Evolutionary conservation across 23 red algal genomes (phyloP), one percentile per base, ranked within the genome.

Genomic region (Gracilaria domingensis): DNA sequence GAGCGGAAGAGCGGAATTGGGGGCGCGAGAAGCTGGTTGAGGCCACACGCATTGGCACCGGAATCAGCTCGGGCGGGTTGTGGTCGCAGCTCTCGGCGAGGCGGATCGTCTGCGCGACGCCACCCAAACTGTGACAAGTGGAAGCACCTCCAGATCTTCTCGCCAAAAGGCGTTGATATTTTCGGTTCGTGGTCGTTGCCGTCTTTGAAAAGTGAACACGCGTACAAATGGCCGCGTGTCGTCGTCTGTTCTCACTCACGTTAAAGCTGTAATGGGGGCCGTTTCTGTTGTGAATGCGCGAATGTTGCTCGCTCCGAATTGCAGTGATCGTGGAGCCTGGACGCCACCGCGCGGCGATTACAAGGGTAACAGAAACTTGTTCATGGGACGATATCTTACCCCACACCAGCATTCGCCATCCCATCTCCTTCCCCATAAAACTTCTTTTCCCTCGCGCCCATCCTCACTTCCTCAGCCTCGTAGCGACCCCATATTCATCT

Each of bases 141-240:
- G 79, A 82, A 38, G 58, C 20, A 13, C 11, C 8, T 1, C 9
- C 58, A 69, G 82, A 86, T 86, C 66, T 86, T 86, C 37, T 33
- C 20, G 8, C 16, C 28, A 86, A 86, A 3, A 86, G 82, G 23
- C 82, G 48, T 67, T 48, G 82, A 86, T 86, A 72, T 86, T 86
- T 86, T 45, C 26, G 4, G 62, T 54, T 38, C 20, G 39, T 66
- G 25, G 75, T 18, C 39, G 75, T 48, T 79, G 45, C 50, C 42
- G 20, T 77, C 8, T 67, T 67, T 67, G 62, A 28, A 67, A 28
- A 1, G 9, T 14, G 8, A 20, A 8, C 9, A 18, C 51, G 51
- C 17, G 17, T 55, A 20, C 51, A 55, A 1, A 2, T 55, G 51
- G 51, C 51, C 51, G 18, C 51, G 51, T 55, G 51, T 55, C 1